A percentile compares a stretch with the other conserved stretches of the same genome.
Conservation (phyloP, 495 filamentous ascomycete species). For the Penicillium bialowiezense region DNA sequence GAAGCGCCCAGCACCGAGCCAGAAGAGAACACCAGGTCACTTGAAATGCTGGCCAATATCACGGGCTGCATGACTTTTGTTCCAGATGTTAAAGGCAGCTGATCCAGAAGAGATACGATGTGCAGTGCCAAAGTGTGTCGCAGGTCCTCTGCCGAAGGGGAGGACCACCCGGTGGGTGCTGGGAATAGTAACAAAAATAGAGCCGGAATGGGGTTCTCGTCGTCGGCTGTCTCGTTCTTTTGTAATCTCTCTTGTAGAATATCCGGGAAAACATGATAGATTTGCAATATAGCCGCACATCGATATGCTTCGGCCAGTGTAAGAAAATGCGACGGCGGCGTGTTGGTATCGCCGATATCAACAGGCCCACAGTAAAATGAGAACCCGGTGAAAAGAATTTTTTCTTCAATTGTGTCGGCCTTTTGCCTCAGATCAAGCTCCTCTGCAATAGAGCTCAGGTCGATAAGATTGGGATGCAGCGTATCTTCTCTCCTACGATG, state of each 20-base stretch:
- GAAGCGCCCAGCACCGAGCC: slow-evolving; percentile 18
- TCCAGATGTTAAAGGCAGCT: slow-evolving; percentile 22
- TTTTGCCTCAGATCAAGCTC: slow-evolving; percentile 19
- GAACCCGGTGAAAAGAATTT: slow-evolving; percentile 20
- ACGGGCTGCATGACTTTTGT: slow-evolving; percentile 24
- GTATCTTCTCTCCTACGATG: slow-evolving; percentile 10
- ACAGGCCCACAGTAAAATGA: slow-evolving; percentile 24
- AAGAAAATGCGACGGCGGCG: slow-evolving; percentile 25
- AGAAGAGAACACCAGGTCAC: slow-evolving; percentile 25
- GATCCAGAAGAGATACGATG: slow-evolving; percentile 23
- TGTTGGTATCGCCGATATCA: slow-evolving; percentile 24
- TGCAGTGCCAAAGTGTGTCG: slow-evolving; percentile 21
- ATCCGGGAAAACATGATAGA: slow-evolving; percentile 25
- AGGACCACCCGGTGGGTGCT: neutral
- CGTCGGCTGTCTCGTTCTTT: slow-evolving; percentile 5
- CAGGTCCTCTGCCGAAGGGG: slow-evolving; percentile 10
- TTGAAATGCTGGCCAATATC: slow-evolving; percentile 21
- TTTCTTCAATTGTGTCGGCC: slow-evolving; percentile 20
- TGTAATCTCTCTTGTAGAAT: slow-evolving; percentile 18
- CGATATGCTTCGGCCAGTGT: slow-evolving; percentile 25
- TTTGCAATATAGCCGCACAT: slow-evolving; percentile 23
- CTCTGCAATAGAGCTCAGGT: slow-evolving; percentile 18
- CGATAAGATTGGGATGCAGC: slow-evolving; percentile 14
- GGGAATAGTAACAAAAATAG: slow-evolving; percentile 19
- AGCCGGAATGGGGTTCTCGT: slow-evolving; percentile 8